Base-by-base conservation (phyloP, 2,329 filamentous ascomycete species). In the Xylaria sp. region DNA sequence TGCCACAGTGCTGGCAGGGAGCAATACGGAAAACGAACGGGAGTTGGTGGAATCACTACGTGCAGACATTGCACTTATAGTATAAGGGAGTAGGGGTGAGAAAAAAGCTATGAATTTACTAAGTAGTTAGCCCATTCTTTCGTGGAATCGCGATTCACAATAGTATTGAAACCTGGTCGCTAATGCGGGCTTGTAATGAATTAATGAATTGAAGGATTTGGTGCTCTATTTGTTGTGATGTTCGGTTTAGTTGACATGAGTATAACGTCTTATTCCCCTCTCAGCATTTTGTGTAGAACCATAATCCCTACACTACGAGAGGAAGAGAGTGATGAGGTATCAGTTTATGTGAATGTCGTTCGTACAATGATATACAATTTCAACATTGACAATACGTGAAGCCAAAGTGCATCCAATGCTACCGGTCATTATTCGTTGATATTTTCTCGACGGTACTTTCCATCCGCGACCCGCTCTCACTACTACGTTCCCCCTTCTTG, bases 401-500 rank as follows among this genome's bases (percentile, higher is more conserved):
- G 20, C n/a, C 10, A 30, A 30, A 25, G 15, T 32, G 45, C 18
- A 45, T n/a, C 34, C 23, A 48, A 57, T 59, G 52, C 55, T 67
- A 68, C 58, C 68, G 46, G n/a, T 52, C 36, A 56, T 65, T 60
- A 23, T 25, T 41, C 7, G 39, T n/a, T 59, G 36, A 10, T 55
- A 34, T 56, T 43, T 63, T 63, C 18, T 61, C 52, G 18, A 5
- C 46, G 2, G 34, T 10, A 25, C 39, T 45, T 39, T 32, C 46
- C 20, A 39, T 39, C 15, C 4, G 18, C 15, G 55, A 7, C 25
- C 9, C 32, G 32, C 25, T 28, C 23, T n/a, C 10, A 2, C 28
- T n/a, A 23, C 28, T 18, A 3, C 43, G 41, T n/a, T 52, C 34
- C 9, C 67, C 68, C 67, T 79, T 83, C 72, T 85, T 86, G 77